Evolutionary conservation across 2,329 filamentous ascomycete species (phyloP), one percentile per base, ranked within the genome.

Genomic region (Epicoccum sorghinum): DNA sequence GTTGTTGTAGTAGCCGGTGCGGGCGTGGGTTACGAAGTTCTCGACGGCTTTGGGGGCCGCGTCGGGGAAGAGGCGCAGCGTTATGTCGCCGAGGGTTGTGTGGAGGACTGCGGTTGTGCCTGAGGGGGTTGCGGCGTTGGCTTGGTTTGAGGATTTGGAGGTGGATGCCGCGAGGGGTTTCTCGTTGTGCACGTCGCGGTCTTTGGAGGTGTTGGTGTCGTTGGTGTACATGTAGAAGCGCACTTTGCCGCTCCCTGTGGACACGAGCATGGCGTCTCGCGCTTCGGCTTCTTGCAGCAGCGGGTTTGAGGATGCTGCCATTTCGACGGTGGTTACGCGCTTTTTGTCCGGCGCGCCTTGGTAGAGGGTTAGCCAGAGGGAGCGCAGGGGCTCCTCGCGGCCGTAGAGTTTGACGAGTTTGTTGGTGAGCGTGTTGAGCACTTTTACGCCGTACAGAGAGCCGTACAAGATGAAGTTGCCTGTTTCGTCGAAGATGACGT

Each of bases 161-260:
- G 35, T 39, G 3, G 83, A 83, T 14, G 88, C 71, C 47, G 86
- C 82, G 1, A 86, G 88, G 0, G 93, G 95, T 65, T 92, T 93
- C 77, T 99, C 95, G 73, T 99, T 99, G 65, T 96, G 92, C 9
- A 99, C 83, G 72, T 99, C 95, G 62, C 95, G 87, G 32, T 88
- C 88, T 46, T 71, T 69, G 24, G 64, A 56, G 3, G 55, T 60
- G 59, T 91, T 89, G 33, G 88, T 85, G 35, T 96, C 90, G 73
- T 97, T 96, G 32, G 91, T 96, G 76, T 97, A 99, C 86, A 98
- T 92, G 82, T 97, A 99, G 78, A 99, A 99, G 36, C 96, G 89
- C 25, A 89, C 85, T 77, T 96, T 98, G 59, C 88, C 89, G 40
- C 90, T 88, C 0, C 88, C 93, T 0, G 95, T 98, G 8, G 85